phyloP scores from a whole-genome alignment of 176 grass and related monocot species.

The Ensete ventricosum region DNA sequence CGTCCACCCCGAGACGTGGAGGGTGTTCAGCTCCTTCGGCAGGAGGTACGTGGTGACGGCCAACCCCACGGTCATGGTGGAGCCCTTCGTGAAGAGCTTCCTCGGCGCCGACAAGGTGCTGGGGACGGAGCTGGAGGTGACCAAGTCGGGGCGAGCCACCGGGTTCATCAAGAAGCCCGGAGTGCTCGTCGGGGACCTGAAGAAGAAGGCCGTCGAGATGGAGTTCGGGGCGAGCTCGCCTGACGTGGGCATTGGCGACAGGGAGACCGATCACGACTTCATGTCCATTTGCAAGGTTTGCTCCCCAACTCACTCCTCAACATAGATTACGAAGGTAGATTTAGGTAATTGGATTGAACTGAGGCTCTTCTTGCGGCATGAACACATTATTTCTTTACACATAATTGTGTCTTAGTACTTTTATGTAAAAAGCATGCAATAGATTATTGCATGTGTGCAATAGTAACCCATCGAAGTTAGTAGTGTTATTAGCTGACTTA shows the following conservation, averaged over 20 bases:
- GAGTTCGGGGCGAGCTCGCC: neutral
- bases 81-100: conserved; percentile 55
- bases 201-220: conserved; percentile 7
- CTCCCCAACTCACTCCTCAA: neutral
- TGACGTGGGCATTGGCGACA: conserved; percentile 12
- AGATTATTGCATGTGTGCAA: no score
- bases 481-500: no score
- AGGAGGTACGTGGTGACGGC: conserved; percentile 30
- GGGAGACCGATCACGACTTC: conserved; percentile 10
- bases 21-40: conserved; percentile 74
- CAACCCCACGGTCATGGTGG: conserved; percentile 45
- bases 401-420: no score
- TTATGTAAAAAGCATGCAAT: no score
- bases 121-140: conserved; percentile 23
- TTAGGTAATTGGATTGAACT: no score
- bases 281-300: conserved; percentile 18
- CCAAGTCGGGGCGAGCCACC: conserved; percentile 8
- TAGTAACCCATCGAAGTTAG: no score
- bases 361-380: no score
- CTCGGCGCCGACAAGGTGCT: conserved; percentile 14
- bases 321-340: no score
- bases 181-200: conserved; percentile 1
- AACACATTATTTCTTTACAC: no score
- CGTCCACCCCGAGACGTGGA: conserved; percentile 96
- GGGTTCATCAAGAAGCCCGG: conserved; percentile 8